Conservation (phyloP, 768 basidiomycete species). For the Neoboletus magnificus region DNA sequence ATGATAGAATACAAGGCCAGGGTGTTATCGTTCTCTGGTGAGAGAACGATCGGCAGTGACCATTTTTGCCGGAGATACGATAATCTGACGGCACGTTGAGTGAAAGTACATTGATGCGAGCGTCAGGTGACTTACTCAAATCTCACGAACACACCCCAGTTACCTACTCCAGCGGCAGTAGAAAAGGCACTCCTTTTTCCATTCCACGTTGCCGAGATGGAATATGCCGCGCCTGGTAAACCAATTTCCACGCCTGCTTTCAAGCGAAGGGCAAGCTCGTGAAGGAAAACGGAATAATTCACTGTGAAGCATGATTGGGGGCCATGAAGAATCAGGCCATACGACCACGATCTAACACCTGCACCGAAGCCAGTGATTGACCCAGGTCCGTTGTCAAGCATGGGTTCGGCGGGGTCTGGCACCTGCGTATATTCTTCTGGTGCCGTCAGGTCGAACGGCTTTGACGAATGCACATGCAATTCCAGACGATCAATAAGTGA, state of each 20-base stretch:
- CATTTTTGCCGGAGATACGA: slow-evolving; percentile 57
- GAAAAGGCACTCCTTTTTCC: slow-evolving; percentile 42
- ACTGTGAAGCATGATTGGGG: slow-evolving; percentile 47
- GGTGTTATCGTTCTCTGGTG: slow-evolving; percentile 43
- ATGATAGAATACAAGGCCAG: slow-evolving; percentile 51
- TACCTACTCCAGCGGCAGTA: slow-evolving; percentile 42
- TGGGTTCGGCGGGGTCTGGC: slow-evolving; percentile 22
- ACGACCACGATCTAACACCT: slow-evolving; percentile 45
- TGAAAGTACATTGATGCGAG: slow-evolving; percentile 13
- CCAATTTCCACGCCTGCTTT: slow-evolving; percentile 50
- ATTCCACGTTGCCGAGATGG: slow-evolving; percentile 49
- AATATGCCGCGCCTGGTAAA: slow-evolving; percentile 41
- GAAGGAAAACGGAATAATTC: slow-evolving; percentile 49
- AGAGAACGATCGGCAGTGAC: slow-evolving; percentile 54
- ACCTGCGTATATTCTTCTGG: slow-evolving; percentile 22
- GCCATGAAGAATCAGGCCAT: slow-evolving; percentile 48
- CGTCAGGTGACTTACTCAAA: slow-evolving; percentile 44
- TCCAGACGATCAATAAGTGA: slow-evolving; percentile 31
- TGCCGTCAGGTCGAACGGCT: slow-evolving; percentile 35
- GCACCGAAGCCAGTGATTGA: slow-evolving; percentile 51
- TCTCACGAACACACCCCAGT: slow-evolving; percentile 48
- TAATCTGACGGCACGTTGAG: slow-evolving; percentile 37
- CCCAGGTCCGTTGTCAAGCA: slow-evolving; percentile 35
- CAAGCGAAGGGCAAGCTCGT: slow-evolving; percentile 53
- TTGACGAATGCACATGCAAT: slow-evolving; percentile 43